Conservation (phyloP, 345 rosid species). For the Tarenaya hassleriana region DNA sequence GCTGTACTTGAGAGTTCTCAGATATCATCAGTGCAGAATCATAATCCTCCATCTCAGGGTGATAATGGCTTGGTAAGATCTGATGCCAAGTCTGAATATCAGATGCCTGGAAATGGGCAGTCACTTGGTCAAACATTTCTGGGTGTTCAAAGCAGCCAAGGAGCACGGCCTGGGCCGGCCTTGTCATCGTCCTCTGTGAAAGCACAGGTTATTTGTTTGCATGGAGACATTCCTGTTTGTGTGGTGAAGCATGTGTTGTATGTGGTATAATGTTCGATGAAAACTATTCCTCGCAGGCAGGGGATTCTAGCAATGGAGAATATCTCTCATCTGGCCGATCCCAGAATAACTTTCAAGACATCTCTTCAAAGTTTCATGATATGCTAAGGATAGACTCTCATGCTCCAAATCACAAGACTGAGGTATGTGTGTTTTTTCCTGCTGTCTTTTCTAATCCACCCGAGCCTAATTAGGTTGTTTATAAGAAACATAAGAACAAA, state of each 20-base stretch:
- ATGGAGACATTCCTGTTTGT: slow-evolving; percentile 12
- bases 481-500: neutral
- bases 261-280: neutral
- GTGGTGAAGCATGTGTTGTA: slow-evolving; percentile 1
- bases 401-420: slow-evolving; percentile 36
- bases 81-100: slow-evolving; percentile 52
- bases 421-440: slow-evolving; percentile 37
- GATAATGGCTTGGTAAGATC: slow-evolving; percentile 42
- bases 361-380: slow-evolving; percentile 53
- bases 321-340: slow-evolving; percentile 37
- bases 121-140: slow-evolving; percentile 42
- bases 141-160: slow-evolving; percentile 47
- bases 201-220: slow-evolving; percentile 74
- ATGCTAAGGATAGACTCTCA: slow-evolving; percentile 34
- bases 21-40: slow-evolving; percentile 45
- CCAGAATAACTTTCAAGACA: slow-evolving; percentile 51
- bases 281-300: slow-evolving; percentile 39
- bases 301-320: slow-evolving; percentile 45
- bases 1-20: slow-evolving; percentile 39
- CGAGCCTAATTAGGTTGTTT: slow-evolving; percentile 1
- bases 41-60: slow-evolving; percentile 43
- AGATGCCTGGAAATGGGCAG: slow-evolving; percentile 50
- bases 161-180: slow-evolving; percentile 38
- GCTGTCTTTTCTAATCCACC: slow-evolving; percentile 5
- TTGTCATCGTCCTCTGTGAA: slow-evolving; percentile 47